Conservation (phyloP, 2,329 filamentous ascomycete species). For the Pseudofabraea citricarpa region DNA sequence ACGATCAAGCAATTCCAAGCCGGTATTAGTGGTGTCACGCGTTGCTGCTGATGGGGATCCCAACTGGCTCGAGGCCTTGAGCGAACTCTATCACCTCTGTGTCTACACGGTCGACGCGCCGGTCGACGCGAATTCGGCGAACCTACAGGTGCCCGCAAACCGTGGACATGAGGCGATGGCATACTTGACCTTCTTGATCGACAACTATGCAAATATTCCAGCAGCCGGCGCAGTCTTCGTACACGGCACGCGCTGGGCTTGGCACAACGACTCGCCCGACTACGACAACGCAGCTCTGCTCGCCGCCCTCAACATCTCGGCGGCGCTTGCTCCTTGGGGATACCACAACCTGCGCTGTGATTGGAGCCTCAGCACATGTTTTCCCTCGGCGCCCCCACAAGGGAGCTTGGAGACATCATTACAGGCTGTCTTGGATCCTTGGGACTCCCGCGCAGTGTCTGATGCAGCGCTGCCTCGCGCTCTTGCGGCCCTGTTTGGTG, state of each 20-base stretch:
- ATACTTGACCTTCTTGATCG: constrained; percentile 41
- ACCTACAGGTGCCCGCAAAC: constrained; percentile 40
- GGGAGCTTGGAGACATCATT: constrained; percentile 35
- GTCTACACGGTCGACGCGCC: constrained; percentile 37
- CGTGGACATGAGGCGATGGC: constrained; percentile 41
- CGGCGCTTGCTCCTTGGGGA: constrained; percentile 32
- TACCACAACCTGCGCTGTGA: constrained; percentile 47
- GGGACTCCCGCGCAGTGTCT: constrained; percentile 35
- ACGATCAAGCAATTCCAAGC: constrained; percentile 31
- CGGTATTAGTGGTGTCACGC: constrained; percentile 39
- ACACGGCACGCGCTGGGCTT: constrained; percentile 37
- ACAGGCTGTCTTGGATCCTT: constrained; percentile 34
- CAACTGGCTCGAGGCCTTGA: constrained; percentile 35
- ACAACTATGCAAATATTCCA: constrained; percentile 37
- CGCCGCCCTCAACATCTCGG: constrained; percentile 30
- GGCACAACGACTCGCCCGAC: constrained; percentile 37
- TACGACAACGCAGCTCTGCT: constrained; percentile 41
- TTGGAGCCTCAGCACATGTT: constrained; percentile 40
- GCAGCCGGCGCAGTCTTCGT: constrained; percentile 35
- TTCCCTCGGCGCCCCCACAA: constrained; percentile 29
- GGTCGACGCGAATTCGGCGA: constrained; percentile 17
- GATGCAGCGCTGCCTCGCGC: constrained; percentile 32
- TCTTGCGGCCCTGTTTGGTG: constrained; percentile 30
- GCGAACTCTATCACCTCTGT: constrained; percentile 37
- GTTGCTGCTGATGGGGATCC: constrained; percentile 35